These are phyloP conservation scores for Bipolaris bicolor DNA, from an alignment of 2,329 filamentous ascomycete genomes.

Conservation along the genomic window DNA sequence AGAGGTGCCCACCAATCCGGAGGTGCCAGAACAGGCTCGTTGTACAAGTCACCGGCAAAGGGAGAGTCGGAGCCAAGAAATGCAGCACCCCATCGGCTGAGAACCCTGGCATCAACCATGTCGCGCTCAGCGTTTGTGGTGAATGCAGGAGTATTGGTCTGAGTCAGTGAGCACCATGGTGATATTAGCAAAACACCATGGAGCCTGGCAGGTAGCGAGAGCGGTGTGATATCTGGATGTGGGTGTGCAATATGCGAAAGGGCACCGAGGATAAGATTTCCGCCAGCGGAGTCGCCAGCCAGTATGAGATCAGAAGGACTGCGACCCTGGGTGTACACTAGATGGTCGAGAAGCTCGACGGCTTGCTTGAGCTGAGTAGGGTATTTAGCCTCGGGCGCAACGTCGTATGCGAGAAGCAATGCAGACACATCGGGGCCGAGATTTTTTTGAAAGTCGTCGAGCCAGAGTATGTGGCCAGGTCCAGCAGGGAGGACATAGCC, in stretches of 20 bases:
- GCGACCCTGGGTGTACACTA: slow-evolving; percentile 48
- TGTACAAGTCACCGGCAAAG: slow-evolving; percentile 61
- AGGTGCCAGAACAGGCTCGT: slow-evolving; percentile 57
- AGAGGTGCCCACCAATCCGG: slow-evolving; percentile 61
- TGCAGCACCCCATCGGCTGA: slow-evolving; percentile 55
- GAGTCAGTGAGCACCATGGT: slow-evolving; percentile 62
- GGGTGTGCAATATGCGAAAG: slow-evolving; percentile 63
- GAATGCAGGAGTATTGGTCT: slow-evolving; percentile 52
- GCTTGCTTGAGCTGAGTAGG: slow-evolving; percentile 58
- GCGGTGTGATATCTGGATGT: slow-evolving; percentile 57
- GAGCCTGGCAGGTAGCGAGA: slow-evolving; percentile 54
- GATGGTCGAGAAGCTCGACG: slow-evolving; percentile 52
- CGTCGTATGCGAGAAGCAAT: slow-evolving; percentile 64
- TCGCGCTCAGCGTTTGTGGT: slow-evolving; percentile 59
- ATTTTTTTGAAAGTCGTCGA: slow-evolving; percentile 53
- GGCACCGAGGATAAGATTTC: slow-evolving; percentile 55
- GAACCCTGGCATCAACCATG: slow-evolving; percentile 52
- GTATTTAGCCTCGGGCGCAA: slow-evolving; percentile 57
- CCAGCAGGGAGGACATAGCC: slow-evolving; percentile 60
- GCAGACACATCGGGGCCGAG: slow-evolving; percentile 57
- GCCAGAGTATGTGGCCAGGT: slow-evolving; percentile 58
- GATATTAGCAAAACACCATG: slow-evolving; percentile 61
- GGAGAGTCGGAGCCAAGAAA: slow-evolving; percentile 54
- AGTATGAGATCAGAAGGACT: slow-evolving; percentile 53
- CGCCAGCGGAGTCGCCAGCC: slow-evolving; percentile 61